Evolutionary conservation across 176 grass and related monocot species (phyloP), one percentile per base, ranked within the genome.

Genomic region (Raddia distichophylla): DNA sequence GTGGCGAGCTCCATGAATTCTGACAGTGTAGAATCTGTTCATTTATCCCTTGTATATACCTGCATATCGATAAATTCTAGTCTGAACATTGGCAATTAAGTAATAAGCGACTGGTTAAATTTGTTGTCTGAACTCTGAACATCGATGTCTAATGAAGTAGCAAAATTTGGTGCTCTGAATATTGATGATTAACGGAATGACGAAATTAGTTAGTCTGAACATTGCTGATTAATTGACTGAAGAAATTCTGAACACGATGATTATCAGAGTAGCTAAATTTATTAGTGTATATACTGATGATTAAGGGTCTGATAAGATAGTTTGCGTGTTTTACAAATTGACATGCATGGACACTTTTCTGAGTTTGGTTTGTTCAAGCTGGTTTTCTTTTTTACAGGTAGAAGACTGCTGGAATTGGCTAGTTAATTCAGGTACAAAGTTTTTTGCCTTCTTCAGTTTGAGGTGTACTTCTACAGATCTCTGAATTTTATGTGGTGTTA

Each of bases 381-480:
- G n/a, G 27, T 35, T 19, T 27, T 71, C 43, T 64, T 51, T 37
- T 66, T 45, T 71, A 64, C 64, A 75, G 53, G 19, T 75, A 52
- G 13, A 60, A 32, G 43, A 65, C 60, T 74, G 12, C 67, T 32
- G 6, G 11, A n/a, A n/a, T 59, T 1, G 5, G 59, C 7, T 37
- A 16, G 0, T 80, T 65, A 86, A 49, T 58, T 74, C 44, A 74
- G 61, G 73, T 20, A 27, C 35, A 32, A 73, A 3, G 5, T 85
- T 71, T 78, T 85, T 1, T 63, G 46, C 33, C 45, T 43, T 63
- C 13, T 63, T 71, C 65, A 13, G 14, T 55, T 86, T 80, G 69
- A 37, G 47, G 37, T 67, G 75, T 15, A 40, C 32, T 68, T 77
- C 47, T 7, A 64, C 42, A 77, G 37, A 64, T 63, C 8, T 12